Conservation (phyloP, 2,329 filamentous ascomycete genomes). For the Arachnomyces sp. region DNA sequence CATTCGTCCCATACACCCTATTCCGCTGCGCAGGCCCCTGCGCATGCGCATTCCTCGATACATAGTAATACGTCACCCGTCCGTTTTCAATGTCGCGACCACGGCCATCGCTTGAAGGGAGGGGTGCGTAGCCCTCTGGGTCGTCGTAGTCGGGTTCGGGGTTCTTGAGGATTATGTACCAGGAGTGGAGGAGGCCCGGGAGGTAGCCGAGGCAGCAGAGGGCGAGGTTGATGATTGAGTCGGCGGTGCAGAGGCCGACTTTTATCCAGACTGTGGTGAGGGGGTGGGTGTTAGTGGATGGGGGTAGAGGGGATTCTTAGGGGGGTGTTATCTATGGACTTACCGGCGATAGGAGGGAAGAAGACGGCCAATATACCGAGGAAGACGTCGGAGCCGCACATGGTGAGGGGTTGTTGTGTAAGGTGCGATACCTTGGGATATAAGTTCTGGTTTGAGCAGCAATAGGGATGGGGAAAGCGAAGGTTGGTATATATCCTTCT, state of each 20-base stretch:
- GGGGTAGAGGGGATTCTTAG: not conserved
- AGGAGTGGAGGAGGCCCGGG: conserved; percentile 85
- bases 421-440: not conserved
- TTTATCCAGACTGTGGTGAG: conserved; percentile 85
- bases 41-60: conserved; percentile 42
- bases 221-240: conserved; percentile 90
- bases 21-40: conserved; percentile 23
- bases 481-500: no score
- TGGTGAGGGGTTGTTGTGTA: conserved; percentile 22
- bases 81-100: conserved; percentile 31
- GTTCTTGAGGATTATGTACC: conserved; percentile 93
- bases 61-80: conserved; percentile 68
- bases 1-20: conserved; percentile 34
- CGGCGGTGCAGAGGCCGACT: conserved; percentile 80
- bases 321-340: no score
- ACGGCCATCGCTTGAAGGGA: conserved; percentile 48
- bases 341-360: conserved; percentile 52
- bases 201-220: conserved; percentile 72
- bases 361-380: conserved; percentile 53
- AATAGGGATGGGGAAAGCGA: no score
- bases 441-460: not conserved
- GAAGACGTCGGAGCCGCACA: conserved; percentile 55
- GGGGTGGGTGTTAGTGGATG: conserved; percentile 24
- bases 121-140: conserved; percentile 51
- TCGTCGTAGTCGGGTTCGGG: conserved; percentile 63